Percentiles rank a stretch among this genome's conserved stretches.
phyloP scores from a whole-genome alignment of 2,329 filamentous ascomycete genomes.

The Teratosphaeria zuluensis region DNA sequence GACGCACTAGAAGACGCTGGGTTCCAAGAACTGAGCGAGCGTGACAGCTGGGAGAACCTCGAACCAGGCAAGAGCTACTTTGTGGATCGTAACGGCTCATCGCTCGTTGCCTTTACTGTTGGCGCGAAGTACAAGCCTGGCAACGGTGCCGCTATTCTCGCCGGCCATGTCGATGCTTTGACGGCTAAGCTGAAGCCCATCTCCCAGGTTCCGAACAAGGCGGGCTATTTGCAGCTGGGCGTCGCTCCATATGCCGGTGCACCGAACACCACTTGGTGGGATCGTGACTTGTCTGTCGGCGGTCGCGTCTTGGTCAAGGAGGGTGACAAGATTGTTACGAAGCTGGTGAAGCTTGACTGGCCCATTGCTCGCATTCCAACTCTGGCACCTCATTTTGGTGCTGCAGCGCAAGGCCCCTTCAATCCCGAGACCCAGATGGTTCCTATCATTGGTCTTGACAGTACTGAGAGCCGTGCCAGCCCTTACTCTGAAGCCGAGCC shows the following conservation, averaged over 20 bases:
- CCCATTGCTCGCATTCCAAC: conserved; percentile 89
- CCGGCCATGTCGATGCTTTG: conserved; percentile 85
- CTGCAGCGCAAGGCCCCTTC: conserved; percentile 53
- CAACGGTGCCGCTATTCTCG: conserved; percentile 79
- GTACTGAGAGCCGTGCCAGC: conserved; percentile 28
- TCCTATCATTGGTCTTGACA: conserved; percentile 82
- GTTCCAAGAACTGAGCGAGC: conserved; percentile 69
- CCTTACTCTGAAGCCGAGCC: conserved; percentile 22
- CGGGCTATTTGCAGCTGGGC: conserved; percentile 79
- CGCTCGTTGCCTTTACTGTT: conserved; percentile 75
- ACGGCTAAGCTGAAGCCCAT: conserved; percentile 88
- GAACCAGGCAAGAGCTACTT: conserved; percentile 81
- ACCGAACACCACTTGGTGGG: conserved; percentile 90
- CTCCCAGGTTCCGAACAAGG: conserved; percentile 70
- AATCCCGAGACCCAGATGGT: conserved; percentile 92
- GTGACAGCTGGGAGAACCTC: conserved; percentile 67
- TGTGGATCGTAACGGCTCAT: conserved; percentile 73
- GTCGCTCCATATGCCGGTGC: conserved; percentile 88
- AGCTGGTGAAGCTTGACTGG: conserved; percentile 86
- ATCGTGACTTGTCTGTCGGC: conserved; percentile 83
- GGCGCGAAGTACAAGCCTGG: conserved; percentile 73
- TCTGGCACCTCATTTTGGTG: conserved; percentile 86
- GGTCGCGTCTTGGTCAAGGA: conserved; percentile 81
- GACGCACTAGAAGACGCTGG: conserved; percentile 61
- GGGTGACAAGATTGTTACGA: conserved; percentile 65